Percentiles rank a stretch among this genome's conserved stretches.
These are phyloP conservation scores for Metschnikowia lunata DNA, from an alignment of 805 yeast species.

Conservation along the genomic window DNA sequence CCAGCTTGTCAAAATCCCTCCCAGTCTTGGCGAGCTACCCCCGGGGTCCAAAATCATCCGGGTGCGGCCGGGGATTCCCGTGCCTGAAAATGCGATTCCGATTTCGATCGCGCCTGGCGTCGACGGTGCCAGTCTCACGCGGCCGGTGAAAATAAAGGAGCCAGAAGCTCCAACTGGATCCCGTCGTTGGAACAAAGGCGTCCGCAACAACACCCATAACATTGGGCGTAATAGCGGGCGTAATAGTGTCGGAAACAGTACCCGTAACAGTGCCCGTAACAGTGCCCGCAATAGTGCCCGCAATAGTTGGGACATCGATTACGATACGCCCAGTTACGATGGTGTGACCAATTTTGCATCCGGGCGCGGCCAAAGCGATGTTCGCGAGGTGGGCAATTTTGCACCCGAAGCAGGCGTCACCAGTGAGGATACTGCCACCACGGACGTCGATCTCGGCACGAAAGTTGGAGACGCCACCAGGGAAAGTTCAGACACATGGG, in stretches of 20 bases:
- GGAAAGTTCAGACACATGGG: constrained; percentile 2
- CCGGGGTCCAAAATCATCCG: constrained; percentile 18
- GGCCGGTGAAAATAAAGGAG: not conserved
- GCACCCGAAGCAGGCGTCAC: not conserved
- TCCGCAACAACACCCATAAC: not conserved
- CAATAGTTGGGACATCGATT: not conserved
- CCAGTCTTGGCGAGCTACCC: constrained; percentile 10
- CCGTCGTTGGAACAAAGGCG: not conserved
- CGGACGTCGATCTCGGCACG: not conserved
- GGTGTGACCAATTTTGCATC: constrained; percentile 6
- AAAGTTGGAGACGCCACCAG: not conserved
- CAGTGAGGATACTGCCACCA: not conserved
- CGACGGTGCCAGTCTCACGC: not conserved
- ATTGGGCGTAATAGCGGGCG: no score
- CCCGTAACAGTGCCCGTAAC: no score
- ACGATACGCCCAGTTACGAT: constrained; percentile 3
- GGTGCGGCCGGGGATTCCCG: constrained; percentile 23
- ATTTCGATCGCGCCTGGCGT: constrained; percentile 11
- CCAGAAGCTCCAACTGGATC: not conserved
- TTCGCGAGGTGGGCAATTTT: not conserved
- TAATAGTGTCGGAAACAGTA: no score
- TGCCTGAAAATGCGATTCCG: constrained; percentile 30
- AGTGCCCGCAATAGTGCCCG: no score
- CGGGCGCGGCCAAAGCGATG: not conserved
- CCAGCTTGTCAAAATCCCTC: constrained; percentile 7